Evolutionary conservation across 2,329 filamentous ascomycete species (phyloP).

Genomic region (Colletotrichum phormii): DNA sequence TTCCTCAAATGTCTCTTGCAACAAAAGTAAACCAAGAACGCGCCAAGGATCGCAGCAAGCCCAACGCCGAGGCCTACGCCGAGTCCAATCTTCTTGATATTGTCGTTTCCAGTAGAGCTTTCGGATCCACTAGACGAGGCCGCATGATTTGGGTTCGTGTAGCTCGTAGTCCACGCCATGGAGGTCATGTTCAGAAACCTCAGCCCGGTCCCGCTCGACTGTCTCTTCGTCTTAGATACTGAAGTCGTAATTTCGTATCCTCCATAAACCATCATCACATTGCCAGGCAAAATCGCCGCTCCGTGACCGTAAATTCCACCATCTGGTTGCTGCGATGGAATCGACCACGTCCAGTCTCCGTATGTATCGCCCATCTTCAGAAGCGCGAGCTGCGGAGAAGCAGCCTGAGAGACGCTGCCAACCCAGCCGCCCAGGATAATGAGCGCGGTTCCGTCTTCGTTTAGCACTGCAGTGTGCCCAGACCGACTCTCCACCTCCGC

Average conservation of each 20-base stretch:
- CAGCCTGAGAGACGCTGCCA: conserved; percentile 79
- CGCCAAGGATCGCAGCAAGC: conserved; percentile 60
- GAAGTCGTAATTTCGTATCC: conserved; percentile 64
- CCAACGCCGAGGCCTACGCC: conserved; percentile 76
- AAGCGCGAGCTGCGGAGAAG: conserved; percentile 83
- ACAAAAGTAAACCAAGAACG: conserved; percentile 59
- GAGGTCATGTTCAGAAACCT: conserved; percentile 70
- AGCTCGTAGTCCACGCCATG: conserved; percentile 63
- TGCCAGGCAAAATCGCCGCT: conserved; percentile 71
- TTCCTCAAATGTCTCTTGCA: conserved; percentile 56
- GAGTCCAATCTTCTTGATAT: conserved; percentile 64
- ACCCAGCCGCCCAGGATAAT: conserved; percentile 94
- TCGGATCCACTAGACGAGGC: not conserved
- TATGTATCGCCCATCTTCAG: conserved; percentile 81
- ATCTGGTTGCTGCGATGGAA: conserved; percentile 65
- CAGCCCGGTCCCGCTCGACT: conserved; percentile 42
- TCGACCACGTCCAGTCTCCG: conserved; percentile 78
- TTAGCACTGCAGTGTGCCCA: conserved; percentile 87
- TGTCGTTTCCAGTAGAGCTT: conserved; percentile 13
- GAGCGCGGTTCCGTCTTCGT: conserved; percentile 80
- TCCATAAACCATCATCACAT: conserved; percentile 76
- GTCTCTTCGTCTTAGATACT: conserved; percentile 48
- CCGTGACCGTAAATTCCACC: conserved; percentile 72
- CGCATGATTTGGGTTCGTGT: conserved; percentile 57
- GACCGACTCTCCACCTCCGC: conserved; percentile 79